phyloP scores from a whole-genome alignment of 2,329 filamentous ascomycete species.

The Cercospora zeae-maydis region DNA sequence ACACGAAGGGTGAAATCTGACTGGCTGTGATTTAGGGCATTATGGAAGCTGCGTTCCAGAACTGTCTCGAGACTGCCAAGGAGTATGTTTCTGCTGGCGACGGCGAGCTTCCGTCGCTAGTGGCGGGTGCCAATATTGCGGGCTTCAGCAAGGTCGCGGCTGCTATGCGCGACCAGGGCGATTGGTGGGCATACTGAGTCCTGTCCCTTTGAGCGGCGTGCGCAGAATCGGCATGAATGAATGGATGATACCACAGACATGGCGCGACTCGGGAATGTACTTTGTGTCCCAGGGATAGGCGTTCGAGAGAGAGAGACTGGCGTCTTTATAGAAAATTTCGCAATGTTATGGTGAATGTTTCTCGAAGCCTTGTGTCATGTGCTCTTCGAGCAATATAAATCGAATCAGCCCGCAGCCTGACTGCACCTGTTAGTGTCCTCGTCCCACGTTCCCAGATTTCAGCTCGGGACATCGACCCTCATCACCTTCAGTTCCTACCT shows the following conservation, averaged over 20 bases:
- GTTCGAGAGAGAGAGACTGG: not conserved
- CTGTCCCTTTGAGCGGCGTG: not conserved
- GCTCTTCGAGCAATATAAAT: not conserved
- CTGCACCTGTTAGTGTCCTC: not conserved
- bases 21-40: slow-evolving; percentile 69
- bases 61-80: slow-evolving; percentile 83
- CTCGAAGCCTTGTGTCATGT: not conserved
- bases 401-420: not conserved
- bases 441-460: not conserved
- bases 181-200: slow-evolving; percentile 63
- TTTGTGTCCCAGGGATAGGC: not conserved
- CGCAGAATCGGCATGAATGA: not conserved
- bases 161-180: slow-evolving; percentile 94
- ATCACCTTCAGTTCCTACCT: not conserved
- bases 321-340: not conserved
- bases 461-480: not conserved
- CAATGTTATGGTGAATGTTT: not conserved
- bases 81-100: slow-evolving; percentile 76
- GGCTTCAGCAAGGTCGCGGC: slow-evolving; percentile 94
- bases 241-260: not conserved
- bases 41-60: slow-evolving; percentile 91
- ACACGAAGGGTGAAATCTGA: no score
- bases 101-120: slow-evolving; percentile 81
- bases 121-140: slow-evolving; percentile 94
- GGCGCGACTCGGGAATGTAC: not conserved